Evolutionary conservation across 306 rosid species (phyloP).

Genomic region (Quillaja saponaria): DNA sequence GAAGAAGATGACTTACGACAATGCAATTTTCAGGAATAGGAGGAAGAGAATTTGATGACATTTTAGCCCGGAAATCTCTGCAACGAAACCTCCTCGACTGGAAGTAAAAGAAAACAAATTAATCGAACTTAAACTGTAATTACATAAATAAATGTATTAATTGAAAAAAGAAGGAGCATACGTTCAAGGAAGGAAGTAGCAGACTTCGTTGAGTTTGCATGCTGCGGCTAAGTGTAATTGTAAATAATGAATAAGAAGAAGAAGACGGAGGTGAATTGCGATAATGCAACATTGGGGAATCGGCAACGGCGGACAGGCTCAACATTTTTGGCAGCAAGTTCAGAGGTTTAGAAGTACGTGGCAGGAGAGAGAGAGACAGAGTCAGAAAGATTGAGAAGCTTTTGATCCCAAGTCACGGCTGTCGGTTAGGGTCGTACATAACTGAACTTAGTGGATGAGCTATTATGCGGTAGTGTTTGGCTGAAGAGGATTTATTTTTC

Average conservation of each 20-base stretch:
- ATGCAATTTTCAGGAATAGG: slow-evolving; percentile 51
- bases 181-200: slow-evolving; percentile 12
- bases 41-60: slow-evolving; percentile 49
- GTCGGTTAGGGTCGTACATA: too few relatives aligned
- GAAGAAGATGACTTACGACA: slow-evolving; percentile 50
- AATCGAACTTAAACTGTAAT: too few relatives aligned
- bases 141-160: too few relatives aligned
- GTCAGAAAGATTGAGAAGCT: not conserved
- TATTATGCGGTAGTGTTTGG: too few relatives aligned
- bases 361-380: slow-evolving; percentile 9
- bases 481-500: too few relatives aligned
- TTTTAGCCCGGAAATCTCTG: slow-evolving; percentile 36
- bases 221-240: not conserved
- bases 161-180: not conserved
- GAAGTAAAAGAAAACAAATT: slow-evolving; percentile 7
- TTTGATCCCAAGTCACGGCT: too few relatives aligned
- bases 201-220: not conserved
- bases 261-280: not conserved
- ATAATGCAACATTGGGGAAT: not conserved
- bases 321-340: slow-evolving; percentile 16
- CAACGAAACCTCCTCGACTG: slow-evolving; percentile 22
- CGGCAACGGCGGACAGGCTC: slow-evolving; percentile 11
- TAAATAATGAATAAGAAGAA: slow-evolving; percentile 26
- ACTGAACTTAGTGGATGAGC: too few relatives aligned
- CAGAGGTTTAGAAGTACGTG: not conserved